Base-by-base conservation (phyloP, 305 asterid genomes). In the Caryopteris hybrid region DNA sequence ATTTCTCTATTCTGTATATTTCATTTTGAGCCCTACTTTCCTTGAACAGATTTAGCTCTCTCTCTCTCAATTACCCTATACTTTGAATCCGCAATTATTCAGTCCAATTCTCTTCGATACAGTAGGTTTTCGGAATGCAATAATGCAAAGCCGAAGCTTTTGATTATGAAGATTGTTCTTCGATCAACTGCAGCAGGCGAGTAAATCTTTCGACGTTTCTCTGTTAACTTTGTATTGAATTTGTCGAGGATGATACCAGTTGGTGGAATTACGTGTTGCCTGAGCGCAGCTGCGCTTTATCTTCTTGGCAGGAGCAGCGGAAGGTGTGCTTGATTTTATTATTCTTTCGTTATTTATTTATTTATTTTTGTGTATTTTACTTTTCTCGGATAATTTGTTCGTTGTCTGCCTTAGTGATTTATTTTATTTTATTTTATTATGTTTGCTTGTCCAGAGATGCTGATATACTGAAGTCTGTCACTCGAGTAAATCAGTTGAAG, bases 221-320 rank as follows among this genome's bases (percentile, higher is more conserved):
- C 21, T 34, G 54, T 50, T 33, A 61, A 66, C 5, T 43, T 61
- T 17, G 71, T 51, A 27, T 46, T 29, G 29, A 20, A 55, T 68
- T 71, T 45, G 45, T 47, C 34, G 63, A 62, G 75, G 75, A 91
- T 94, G 97, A 85, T 81, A 53, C 97, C 97, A n/a, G 81, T 95
- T 76, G 91, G 93, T 36, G 99, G 99, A 65, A 67, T 94, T 39
- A 69, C 95, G 54, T 95, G 98, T 77, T 89, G 99, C 82, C 77
- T 95, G 61, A 81, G 99, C 72, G 98, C 94, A 10, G 96, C 95
- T 4, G 98, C 98, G 59, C 96, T 95, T 56, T 95, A 92, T 83
- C 92, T 95, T 74, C 97, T 95, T 54, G 98, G 99, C 12, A 80
- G 98, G 81, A 88, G 97, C 79, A 88, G 95, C 63, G 99, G 98